Conservation (phyloP, 495 filamentous ascomycete species). For the Aspergillus haitiensis region DNA sequence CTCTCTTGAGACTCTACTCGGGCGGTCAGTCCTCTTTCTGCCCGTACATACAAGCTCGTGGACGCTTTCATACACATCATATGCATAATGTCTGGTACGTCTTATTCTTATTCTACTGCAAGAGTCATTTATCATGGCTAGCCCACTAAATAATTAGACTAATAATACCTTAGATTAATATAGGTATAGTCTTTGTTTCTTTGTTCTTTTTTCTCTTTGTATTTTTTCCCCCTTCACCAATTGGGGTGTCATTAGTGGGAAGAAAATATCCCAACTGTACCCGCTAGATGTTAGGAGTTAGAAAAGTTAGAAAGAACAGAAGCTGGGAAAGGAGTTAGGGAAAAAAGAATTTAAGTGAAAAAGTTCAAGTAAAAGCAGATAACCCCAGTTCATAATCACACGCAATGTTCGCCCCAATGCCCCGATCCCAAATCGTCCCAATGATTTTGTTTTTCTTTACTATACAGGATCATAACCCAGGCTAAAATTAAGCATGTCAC, state of each 20-base stretch:
- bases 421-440: slow-evolving; percentile 49
- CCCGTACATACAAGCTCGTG: not conserved
- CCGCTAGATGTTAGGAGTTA: not conserved
- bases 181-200: not conserved
- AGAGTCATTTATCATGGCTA: too few species aligned
- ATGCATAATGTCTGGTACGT: too few species aligned
- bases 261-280: slow-evolving; percentile 6
- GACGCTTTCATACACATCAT: not conserved
- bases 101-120: too few species aligned
- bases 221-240: not conserved
- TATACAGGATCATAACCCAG: slow-evolving; percentile 48
- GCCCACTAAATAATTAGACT: not conserved
- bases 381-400: slow-evolving; percentile 37
- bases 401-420: slow-evolving; percentile 50
- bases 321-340: slow-evolving; percentile 15
- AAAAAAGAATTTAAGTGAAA: slow-evolving; percentile 15
- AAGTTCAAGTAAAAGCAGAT: slow-evolving; percentile 26
- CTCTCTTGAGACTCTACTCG: not conserved
- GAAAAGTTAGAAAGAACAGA: slow-evolving; percentile 14
- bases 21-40: too few species aligned
- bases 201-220: slow-evolving; percentile 13
- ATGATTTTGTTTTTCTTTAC: slow-evolving; percentile 47
- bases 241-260: not conserved
- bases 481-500: slow-evolving; percentile 29
- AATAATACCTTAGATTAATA: slow-evolving; percentile 2